Evolutionary conservation across 768 basidiomycete genomes (phyloP), one percentile per base, ranked within the genome.

Genomic region (Lactarius pseudohatsudake): DNA sequence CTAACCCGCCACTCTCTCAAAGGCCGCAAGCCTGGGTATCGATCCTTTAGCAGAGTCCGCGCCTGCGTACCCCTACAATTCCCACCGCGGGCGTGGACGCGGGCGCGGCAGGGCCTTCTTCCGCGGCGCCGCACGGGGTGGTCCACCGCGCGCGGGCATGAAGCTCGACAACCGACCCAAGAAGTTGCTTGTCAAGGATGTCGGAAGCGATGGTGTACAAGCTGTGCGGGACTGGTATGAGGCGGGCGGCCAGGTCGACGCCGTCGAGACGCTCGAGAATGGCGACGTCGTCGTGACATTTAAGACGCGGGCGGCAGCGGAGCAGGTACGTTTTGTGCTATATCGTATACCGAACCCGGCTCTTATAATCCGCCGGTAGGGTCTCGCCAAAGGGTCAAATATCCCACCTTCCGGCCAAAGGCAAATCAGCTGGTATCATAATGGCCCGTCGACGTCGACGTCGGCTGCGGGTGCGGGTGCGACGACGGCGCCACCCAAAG

Each of bases 101-200:
- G 89, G 88, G 13, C 85, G 88, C 2, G 77, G 75, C 0, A 76
- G 92, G 56, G 78, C 84, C 16, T 88, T 82, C 72, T 85, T 82
- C 75, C 85, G 90, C 16, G 82, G 82, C 50, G 81, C 80, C 10
- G 80, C 83, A 69, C 85, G 91, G 55, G 90, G 91, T 64, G 87
- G 85, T 3, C 82, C 85, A 56, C 81, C 86, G 11, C 83, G 89
- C 50, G 79, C 81, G 11, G 93, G 87, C 72, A 90, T 96, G 89
- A 91, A 91, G 73, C 84, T 97, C 34, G 94, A 97, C 76, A 94
- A 95, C 73, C 86, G 94, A 20, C 91, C 94, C 11, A 90, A 87
- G 78, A 88, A 85, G 76, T 78, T 97, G 28, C 77, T 90, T 26
- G 79, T 97, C 34, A 89, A 91, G 72, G 91, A 89, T 43, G 85